Evolutionary conservation across 75 land plant genomes (phyloP).

Genomic region (Picea glauca): DNA sequence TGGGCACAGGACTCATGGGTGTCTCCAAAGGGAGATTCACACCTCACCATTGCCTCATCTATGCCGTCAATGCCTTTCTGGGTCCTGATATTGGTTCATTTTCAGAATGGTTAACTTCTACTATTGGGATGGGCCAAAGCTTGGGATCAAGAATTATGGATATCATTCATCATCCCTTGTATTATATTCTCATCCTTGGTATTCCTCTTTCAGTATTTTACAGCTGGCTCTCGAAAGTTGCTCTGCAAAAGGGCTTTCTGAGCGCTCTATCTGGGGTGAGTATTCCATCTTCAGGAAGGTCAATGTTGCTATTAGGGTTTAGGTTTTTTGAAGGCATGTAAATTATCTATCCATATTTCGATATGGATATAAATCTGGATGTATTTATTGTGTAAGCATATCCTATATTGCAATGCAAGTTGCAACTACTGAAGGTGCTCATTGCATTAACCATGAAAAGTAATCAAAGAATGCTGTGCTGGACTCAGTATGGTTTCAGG

Average conservation of each 20-base stretch:
- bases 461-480: no score
- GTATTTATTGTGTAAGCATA: no score
- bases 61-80: conserved; percentile 71
- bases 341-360: no score
- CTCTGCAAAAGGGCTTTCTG: conserved; percentile 41
- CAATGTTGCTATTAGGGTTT: background rate
- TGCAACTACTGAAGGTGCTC: no score
- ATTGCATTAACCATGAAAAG: no score
- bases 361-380: no score
- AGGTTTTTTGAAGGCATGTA: background rate
- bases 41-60: conserved; percentile 67
- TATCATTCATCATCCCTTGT: conserved; percentile 59
- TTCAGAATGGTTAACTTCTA: conserved; percentile 57
- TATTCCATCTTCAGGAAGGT: background rate
- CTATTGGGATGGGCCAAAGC: conserved; percentile 14
- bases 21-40: conserved; percentile 48
- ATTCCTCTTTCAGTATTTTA: conserved; percentile 56
- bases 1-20: conserved; percentile 40
- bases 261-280: conserved; percentile 56
- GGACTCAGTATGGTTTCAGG: no score
- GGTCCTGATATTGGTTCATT: conserved; percentile 85
- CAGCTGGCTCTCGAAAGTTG: conserved; percentile 35
- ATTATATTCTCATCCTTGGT: conserved; percentile 54
- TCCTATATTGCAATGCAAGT: no score
- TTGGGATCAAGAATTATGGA: conserved; percentile 38